Percentiles rank a stretch among this genome's conserved stretches.
Evolutionary conservation across 352 stramenopile genomes (phyloP).

Genomic region (Discostella stelligera): DNA sequence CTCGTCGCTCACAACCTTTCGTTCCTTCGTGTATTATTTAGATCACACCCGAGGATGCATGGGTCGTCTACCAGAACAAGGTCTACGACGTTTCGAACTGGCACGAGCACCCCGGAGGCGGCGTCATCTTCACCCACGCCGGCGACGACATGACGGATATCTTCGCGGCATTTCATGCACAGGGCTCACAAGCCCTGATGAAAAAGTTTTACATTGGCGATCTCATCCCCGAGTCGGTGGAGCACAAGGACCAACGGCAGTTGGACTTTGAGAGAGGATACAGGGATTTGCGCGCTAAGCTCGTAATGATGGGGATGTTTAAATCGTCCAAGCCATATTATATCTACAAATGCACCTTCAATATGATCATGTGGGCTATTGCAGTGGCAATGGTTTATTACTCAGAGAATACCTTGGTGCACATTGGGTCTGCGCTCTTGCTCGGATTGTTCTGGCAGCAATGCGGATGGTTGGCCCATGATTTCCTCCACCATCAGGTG

Average conservation of each 20-base stretch:
- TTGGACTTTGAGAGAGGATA: conserved; percentile 95
- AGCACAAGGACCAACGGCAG: conserved; percentile 81
- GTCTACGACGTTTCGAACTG: conserved; percentile 85
- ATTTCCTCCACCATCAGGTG: conserved; percentile 97
- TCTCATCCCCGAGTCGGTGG: conserved; percentile 83
- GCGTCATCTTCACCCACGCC: conserved; percentile 95
- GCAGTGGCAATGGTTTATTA: conserved; percentile 88
- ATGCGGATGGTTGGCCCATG: conserved; percentile 96
- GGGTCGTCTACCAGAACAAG: conserved; percentile 91
- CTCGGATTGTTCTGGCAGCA: conserved; percentile 98
- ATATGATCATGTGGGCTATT: conserved; percentile 87
- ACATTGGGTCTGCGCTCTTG: conserved; percentile 89
- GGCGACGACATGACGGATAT: conserved; percentile 98
- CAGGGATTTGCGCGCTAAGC: conserved; percentile 90
- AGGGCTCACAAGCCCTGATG: conserved; percentile 90
- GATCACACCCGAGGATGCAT: conserved; percentile 92
- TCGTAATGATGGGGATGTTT: conserved; percentile 94
- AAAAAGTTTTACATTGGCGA: conserved; percentile 97
- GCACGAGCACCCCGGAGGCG: conserved; percentile 85
- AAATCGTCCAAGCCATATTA: conserved; percentile 90
- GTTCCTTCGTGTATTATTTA: conserved; percentile 1
- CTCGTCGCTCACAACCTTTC: background rate
- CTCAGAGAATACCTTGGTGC: conserved; percentile 85
- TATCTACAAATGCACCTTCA: conserved; percentile 92
- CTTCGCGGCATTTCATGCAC: conserved; percentile 96